phyloP scores from a whole-genome alignment of 768 basidiomycete genomes.

The Dentipellis fragilis region DNA sequence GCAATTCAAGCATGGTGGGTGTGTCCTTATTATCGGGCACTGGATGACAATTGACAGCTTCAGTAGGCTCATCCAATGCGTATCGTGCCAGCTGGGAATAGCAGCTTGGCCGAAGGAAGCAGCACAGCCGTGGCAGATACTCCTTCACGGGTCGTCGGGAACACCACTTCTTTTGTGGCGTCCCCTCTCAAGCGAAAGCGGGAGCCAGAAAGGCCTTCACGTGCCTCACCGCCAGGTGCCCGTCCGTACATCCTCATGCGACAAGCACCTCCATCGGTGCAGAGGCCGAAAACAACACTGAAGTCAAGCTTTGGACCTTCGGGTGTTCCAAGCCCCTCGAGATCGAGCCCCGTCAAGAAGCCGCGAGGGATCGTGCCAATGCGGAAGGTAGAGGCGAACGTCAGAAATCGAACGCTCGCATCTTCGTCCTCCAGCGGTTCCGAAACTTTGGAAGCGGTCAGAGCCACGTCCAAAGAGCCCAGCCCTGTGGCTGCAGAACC shows the following conservation, averaged over 20 bases:
- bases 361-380: not conserved
- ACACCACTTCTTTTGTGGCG: not conserved
- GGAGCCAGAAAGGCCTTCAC: not conserved
- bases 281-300: too few species aligned
- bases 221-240: not conserved
- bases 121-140: too few species aligned
- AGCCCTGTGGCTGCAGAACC: not conserved
- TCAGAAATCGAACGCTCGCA: not conserved
- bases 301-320: not conserved
- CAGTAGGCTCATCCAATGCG: too few species aligned
- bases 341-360: not conserved
- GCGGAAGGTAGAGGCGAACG: not conserved
- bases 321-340: not conserved
- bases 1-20: not conserved
- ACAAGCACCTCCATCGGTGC: not conserved
- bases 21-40: too few species aligned
- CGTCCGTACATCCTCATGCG: not conserved
- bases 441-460: not conserved
- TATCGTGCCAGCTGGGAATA: too few species aligned
- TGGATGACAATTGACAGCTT: too few species aligned
- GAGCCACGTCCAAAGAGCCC: not conserved
- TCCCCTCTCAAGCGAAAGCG: constrained; percentile 4
- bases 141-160: not conserved
- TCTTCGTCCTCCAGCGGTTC: not conserved
- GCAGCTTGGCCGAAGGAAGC: too few species aligned